These are phyloP conservation scores for Chrysanthemum seticuspe DNA, from an alignment of 129 eudicot genomes.

Conservation along the genomic window DNA sequence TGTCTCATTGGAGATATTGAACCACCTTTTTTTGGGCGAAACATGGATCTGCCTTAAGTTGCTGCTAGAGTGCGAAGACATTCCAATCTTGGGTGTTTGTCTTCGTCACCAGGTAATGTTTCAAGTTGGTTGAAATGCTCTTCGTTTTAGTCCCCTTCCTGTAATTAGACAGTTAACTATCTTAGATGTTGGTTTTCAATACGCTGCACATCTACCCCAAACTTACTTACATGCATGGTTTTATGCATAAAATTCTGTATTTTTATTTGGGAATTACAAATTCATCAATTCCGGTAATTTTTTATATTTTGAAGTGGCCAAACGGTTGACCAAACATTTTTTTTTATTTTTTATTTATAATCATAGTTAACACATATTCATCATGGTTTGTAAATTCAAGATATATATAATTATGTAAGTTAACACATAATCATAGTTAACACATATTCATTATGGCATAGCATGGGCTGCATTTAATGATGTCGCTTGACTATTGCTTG, in stretches of 20 bases:
- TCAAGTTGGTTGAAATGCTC: constrained; percentile 6
- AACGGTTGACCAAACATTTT: too few species aligned
- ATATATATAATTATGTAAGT: too few species aligned
- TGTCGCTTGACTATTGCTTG: too few species aligned
- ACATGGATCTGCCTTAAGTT: constrained; percentile 82
- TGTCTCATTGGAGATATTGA: neutral
- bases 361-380: too few species aligned
- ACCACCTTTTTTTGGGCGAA: constrained; percentile 14
- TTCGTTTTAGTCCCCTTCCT: constrained; percentile 4
- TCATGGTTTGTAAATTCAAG: too few species aligned
- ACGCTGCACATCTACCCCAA: constrained; percentile 2
- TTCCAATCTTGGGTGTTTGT: constrained; percentile 96
- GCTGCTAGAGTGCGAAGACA: constrained; percentile 78
- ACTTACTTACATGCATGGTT: constrained; percentile 5
- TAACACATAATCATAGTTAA: too few species aligned
- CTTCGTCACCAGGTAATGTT: constrained; percentile 90
- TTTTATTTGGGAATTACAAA: neutral
- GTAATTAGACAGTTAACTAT: constrained; percentile 15
- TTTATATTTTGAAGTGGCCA: too few species aligned
- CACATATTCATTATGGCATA: too few species aligned
- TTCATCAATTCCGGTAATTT: too few species aligned
- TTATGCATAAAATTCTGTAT: neutral
- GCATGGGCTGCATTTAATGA: too few species aligned
- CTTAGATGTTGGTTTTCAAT: constrained; percentile 10
- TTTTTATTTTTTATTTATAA: too few species aligned